Conservation (phyloP, 2,329 filamentous ascomycete species). For the Shiraia sp. region DNA sequence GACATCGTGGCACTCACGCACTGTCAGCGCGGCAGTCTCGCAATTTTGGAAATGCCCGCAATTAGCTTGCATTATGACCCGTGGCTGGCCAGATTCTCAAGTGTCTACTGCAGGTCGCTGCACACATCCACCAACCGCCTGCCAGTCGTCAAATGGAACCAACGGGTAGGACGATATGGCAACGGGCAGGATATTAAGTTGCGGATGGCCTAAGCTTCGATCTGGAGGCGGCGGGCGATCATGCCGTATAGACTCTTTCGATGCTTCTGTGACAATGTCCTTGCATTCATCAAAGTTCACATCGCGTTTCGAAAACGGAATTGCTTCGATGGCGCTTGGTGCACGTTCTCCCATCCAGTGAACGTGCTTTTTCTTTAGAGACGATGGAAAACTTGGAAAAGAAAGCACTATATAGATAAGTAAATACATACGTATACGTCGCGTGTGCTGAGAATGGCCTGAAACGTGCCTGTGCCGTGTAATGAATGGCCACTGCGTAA, state of each 20-base stretch:
- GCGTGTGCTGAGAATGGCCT: not conserved
- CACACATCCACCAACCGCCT: too few species aligned
- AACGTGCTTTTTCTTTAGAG: not conserved
- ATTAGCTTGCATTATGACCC: not conserved
- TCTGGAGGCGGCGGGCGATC: not conserved
- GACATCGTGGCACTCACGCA: not conserved
- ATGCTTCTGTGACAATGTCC: not conserved
- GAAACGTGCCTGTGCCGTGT: conserved; percentile 6
- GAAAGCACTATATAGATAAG: not conserved
- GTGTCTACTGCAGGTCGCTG: not conserved
- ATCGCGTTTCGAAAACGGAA: not conserved
- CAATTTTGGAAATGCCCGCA: not conserved
- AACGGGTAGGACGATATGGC: not conserved
- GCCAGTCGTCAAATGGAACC: not conserved
- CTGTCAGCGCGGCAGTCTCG: conserved; percentile 1
- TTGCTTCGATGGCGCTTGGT: not conserved
- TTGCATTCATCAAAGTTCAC: not conserved
- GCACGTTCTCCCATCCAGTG: not conserved
- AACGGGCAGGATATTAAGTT: not conserved
- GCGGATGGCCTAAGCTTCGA: not conserved
- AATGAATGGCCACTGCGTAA: conserved; percentile 1
- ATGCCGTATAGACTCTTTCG: too few species aligned
- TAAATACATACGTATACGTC: not conserved
- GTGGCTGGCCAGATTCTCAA: not conserved
- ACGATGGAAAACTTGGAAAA: not conserved